phyloP scores from a whole-genome alignment of 2,329 filamentous ascomycete species.

The Xylariaceae sp. region DNA sequence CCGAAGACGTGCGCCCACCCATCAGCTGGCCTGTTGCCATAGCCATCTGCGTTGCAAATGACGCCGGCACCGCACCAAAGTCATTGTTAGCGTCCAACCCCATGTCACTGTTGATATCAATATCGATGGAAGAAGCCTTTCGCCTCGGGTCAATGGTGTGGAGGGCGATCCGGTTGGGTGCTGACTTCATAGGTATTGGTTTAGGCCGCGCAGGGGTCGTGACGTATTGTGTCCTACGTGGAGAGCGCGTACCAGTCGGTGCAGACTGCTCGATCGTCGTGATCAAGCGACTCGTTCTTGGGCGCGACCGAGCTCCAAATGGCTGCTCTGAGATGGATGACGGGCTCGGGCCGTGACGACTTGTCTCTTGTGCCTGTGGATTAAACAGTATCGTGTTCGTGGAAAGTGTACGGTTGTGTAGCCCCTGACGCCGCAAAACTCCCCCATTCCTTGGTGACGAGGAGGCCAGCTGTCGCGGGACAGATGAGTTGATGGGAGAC shows the following conservation, averaged over 20 bases:
- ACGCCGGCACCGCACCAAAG: conserved; percentile 63
- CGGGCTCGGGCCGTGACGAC: conserved; percentile 31
- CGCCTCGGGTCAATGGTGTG: conserved; percentile 47
- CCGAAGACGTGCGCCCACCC: conserved; percentile 27
- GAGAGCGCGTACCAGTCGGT: conserved; percentile 39
- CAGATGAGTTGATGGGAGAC: conserved; percentile 26
- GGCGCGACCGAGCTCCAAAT: conserved; percentile 27
- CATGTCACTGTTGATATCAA: conserved; percentile 71
- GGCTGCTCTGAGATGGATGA: conserved; percentile 40
- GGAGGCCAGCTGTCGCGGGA: conserved; percentile 24
- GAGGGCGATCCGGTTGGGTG: conserved; percentile 51
- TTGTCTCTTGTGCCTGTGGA: conserved; percentile 54
- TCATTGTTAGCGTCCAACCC: conserved; percentile 58
- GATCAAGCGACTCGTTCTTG: conserved; percentile 34
- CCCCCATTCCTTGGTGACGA: conserved; percentile 28
- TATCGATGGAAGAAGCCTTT: conserved; percentile 60
- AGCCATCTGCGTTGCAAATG: conserved; percentile 77
- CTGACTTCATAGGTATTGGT: conserved; percentile 53
- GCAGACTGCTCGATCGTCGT: conserved; percentile 32
- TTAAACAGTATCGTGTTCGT: conserved; percentile 83
- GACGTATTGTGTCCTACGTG: conserved; percentile 39
- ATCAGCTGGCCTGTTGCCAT: conserved; percentile 60
- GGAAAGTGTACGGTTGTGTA: conserved; percentile 71
- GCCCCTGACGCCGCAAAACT: conserved; percentile 32
- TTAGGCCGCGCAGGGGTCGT: conserved; percentile 49